These are phyloP conservation scores for Halophytophthora polymorphica DNA, from an alignment of 352 stramenopile genomes.

Conservation along the genomic window DNA sequence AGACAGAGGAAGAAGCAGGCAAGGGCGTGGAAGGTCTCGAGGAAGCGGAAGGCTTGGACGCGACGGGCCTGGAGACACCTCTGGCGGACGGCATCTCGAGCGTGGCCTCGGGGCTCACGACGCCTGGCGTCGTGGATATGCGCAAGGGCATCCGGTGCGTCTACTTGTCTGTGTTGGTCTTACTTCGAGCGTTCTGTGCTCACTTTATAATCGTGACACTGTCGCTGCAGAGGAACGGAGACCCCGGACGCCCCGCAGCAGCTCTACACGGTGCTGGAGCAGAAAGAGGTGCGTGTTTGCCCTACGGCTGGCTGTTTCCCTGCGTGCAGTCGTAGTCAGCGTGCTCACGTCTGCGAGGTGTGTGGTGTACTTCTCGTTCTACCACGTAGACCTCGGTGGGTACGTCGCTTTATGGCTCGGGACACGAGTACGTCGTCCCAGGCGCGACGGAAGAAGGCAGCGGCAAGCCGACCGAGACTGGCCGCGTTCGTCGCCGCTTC, in stretches of 20 bases:
- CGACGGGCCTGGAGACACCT: slow-evolving; percentile 55
- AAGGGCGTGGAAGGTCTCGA: slow-evolving; percentile 26
- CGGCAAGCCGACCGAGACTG: slow-evolving; percentile 39
- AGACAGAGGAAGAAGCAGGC: slow-evolving; percentile 45
- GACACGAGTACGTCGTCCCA: slow-evolving; percentile 71
- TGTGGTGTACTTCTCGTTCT: too few species aligned
- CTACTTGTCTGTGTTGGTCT: background rate
- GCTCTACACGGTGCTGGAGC: slow-evolving; percentile 76
- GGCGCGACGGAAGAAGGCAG: slow-evolving; percentile 27
- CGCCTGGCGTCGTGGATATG: slow-evolving; percentile 69
- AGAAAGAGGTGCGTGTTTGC: slow-evolving; percentile 64
- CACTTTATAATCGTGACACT: too few species aligned
- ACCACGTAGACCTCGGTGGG: slow-evolving; percentile 55
- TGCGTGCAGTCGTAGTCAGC: too few species aligned
- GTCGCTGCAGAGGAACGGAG: slow-evolving; percentile 40
- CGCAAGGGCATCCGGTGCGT: slow-evolving; percentile 68
- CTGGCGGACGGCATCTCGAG: slow-evolving; percentile 63
- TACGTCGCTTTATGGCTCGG: slow-evolving; percentile 70
- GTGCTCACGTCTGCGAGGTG: too few species aligned
- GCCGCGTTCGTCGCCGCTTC: slow-evolving; percentile 66
- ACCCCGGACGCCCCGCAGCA: slow-evolving; percentile 62
- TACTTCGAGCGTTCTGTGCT: background rate
- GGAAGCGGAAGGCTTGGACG: slow-evolving; percentile 36
- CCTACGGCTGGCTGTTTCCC: too few species aligned
- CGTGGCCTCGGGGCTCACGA: slow-evolving; percentile 67